These are phyloP conservation scores for Metschnikowia kunwiensis DNA, from an alignment of 805 yeast species.

Conservation along the genomic window DNA sequence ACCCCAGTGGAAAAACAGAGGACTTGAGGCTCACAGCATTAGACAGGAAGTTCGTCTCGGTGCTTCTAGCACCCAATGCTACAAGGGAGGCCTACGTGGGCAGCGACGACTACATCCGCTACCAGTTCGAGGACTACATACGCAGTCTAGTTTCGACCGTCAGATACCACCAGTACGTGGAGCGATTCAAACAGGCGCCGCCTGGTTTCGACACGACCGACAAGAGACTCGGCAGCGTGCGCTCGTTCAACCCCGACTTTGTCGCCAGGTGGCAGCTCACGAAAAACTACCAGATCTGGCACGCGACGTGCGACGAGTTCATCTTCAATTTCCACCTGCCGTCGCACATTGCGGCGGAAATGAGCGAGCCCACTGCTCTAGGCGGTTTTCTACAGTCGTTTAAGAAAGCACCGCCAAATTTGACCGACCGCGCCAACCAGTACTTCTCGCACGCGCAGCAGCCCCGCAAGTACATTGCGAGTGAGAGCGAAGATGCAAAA, in stretches of 20 bases:
- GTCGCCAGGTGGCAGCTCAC: constrained; percentile 33
- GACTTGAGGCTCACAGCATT: constrained; percentile 34
- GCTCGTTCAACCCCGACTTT: constrained; percentile 32
- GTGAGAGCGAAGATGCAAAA: background rate
- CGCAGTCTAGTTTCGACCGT: constrained; percentile 70
- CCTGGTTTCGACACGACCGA: constrained; percentile 35
- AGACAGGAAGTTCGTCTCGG: constrained; percentile 76
- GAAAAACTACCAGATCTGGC: constrained; percentile 40
- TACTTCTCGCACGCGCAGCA: constrained; percentile 16
- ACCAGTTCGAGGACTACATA: constrained; percentile 87
- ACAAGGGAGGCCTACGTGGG: constrained; percentile 33
- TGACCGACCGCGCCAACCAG: constrained; percentile 14
- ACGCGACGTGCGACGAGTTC: constrained; percentile 41
- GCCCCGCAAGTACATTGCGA: constrained; percentile 18
- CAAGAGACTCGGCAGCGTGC: constrained; percentile 26
- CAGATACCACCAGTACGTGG: constrained; percentile 62
- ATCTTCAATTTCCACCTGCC: constrained; percentile 44
- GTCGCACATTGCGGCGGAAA: constrained; percentile 31
- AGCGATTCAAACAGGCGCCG: constrained; percentile 35
- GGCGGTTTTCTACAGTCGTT: constrained; percentile 15
- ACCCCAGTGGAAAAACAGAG: constrained; percentile 37
- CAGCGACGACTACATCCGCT: constrained; percentile 79
- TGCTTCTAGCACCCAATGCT: constrained; percentile 44
- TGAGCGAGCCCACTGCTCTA: constrained; percentile 14
- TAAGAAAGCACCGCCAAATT: constrained; percentile 13